Conservation (phyloP, 2,329 filamentous ascomycete genomes). For the Talaromyces sp. region DNA sequence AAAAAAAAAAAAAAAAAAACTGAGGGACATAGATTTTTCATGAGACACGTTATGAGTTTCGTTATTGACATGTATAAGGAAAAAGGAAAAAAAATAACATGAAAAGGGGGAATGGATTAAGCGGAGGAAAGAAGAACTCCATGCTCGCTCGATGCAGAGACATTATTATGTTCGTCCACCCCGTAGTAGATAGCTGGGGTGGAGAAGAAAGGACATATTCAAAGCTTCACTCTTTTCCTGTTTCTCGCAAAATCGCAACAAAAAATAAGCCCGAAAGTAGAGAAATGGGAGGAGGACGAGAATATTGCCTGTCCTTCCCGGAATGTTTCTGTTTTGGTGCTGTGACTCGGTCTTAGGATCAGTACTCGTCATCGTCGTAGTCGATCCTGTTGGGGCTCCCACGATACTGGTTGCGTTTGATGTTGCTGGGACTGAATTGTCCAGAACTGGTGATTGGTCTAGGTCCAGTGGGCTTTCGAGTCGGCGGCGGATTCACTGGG, state of each 20-base stretch:
- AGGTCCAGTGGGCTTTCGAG: conserved; percentile 40
- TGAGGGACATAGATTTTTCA: conserved; percentile 11
- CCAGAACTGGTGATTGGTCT: conserved; percentile 33
- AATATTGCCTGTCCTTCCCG: not conserved
- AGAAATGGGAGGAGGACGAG: not conserved
- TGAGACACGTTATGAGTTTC: conserved; percentile 12
- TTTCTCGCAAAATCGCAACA: not conserved
- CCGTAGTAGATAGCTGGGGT: not conserved
- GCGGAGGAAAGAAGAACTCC: conserved; percentile 6
- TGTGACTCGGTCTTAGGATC: not conserved
- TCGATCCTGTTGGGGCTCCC: conserved; percentile 31
- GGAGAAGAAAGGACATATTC: not conserved
- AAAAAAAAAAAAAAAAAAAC: not conserved
- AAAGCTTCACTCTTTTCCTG: conserved; percentile 2
- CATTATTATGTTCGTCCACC: conserved; percentile 2
- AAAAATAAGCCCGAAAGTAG: not conserved
- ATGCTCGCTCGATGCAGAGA: conserved; percentile 12
- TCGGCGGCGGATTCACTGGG: conserved; percentile 24
- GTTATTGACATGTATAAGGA: conserved; percentile 12
- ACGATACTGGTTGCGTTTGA: conserved; percentile 30
- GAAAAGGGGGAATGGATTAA: not conserved
- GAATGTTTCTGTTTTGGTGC: not conserved
- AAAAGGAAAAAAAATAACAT: conserved; percentile 1
- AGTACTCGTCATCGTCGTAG: conserved; percentile 19
- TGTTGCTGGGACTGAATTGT: conserved; percentile 23